phyloP scores from a whole-genome alignment of 208 protist genomes.

The Acanthamoeba polyphaga region DNA sequence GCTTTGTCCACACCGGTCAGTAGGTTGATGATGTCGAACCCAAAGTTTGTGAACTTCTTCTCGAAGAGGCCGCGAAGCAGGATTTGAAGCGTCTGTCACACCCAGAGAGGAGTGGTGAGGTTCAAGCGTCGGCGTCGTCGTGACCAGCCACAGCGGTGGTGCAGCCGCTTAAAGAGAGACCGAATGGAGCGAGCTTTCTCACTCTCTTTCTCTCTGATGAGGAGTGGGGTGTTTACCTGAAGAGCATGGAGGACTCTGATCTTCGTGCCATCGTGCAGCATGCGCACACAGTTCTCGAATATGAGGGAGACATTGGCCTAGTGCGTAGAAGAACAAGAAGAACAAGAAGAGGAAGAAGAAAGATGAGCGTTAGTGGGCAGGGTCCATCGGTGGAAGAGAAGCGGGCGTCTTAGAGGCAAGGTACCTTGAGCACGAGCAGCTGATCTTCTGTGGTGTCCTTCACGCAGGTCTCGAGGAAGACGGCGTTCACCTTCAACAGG shows the following conservation, averaged over 20 bases:
- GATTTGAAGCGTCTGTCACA: slow-evolving; percentile 7
- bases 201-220: too few relatives aligned
- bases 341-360: not conserved
- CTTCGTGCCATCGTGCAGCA: slow-evolving; percentile 59
- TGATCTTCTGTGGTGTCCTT: not conserved
- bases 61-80: slow-evolving; percentile 51
- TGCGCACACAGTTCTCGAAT: slow-evolving; percentile 48
- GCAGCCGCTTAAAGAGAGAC: too few relatives aligned
- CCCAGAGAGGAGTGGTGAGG: not conserved
- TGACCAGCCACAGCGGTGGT: too few relatives aligned
- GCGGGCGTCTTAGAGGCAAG: not conserved
- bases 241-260: slow-evolving; percentile 46
- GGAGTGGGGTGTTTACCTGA: not conserved
- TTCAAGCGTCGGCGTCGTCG: too few relatives aligned
- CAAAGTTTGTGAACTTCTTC: slow-evolving; percentile 64
- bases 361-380: not conserved
- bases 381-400: too few relatives aligned
- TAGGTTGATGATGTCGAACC: slow-evolving; percentile 27
- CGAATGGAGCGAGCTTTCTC: too few relatives aligned
- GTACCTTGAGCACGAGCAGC: slow-evolving; percentile 4
- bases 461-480: slow-evolving; percentile 23
- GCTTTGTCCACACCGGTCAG: slow-evolving; percentile 12
- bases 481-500: not conserved
- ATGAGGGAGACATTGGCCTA: slow-evolving; percentile 41
- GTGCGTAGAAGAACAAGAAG: too few relatives aligned